These are phyloP conservation scores for Mucor circinelloides DNA, from an alignment of 371 early-diverging fungal genomes.

Conservation along the genomic window DNA sequence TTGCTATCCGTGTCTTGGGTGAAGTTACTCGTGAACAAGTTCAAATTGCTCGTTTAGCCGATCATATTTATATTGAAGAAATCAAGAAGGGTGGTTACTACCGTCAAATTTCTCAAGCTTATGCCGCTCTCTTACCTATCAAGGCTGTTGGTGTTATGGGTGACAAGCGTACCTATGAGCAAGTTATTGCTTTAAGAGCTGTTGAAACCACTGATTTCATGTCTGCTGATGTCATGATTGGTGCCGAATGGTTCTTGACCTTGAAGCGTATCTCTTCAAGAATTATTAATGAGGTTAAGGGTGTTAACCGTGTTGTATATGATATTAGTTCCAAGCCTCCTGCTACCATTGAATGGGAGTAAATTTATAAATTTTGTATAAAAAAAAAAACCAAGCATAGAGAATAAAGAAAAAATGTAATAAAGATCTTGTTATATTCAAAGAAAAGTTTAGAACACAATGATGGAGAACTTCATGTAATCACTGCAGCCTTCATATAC, in stretches of 20 bases:
- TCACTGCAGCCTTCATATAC: too few relatives aligned
- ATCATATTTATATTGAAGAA: conserved; percentile 96
- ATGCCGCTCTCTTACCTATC: conserved; percentile 93
- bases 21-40: conserved; percentile 94
- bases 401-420: background rate
- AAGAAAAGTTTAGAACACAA: too few relatives aligned
- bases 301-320: conserved; percentile 96
- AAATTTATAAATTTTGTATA: conserved; percentile 27
- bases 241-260: conserved; percentile 54
- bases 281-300: conserved; percentile 97
- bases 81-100: conserved; percentile 96
- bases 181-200: conserved; percentile 95
- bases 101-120: conserved; percentile 96
- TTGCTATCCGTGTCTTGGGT: conserved; percentile 96
- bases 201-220: conserved; percentile 97
- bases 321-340: conserved; percentile 96
- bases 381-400: background rate
- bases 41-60: conserved; percentile 91
- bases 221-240: conserved; percentile 94
- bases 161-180: conserved; percentile 97
- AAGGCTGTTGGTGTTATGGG: conserved; percentile 98
- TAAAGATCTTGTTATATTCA: too few relatives aligned
- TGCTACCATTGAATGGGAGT: conserved; percentile 95
- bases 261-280: conserved; percentile 90
- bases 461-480: too few relatives aligned